These are phyloP conservation scores for Mucor plumbeus DNA, from an alignment of 371 early-diverging fungal species.

Conservation along the genomic window DNA sequence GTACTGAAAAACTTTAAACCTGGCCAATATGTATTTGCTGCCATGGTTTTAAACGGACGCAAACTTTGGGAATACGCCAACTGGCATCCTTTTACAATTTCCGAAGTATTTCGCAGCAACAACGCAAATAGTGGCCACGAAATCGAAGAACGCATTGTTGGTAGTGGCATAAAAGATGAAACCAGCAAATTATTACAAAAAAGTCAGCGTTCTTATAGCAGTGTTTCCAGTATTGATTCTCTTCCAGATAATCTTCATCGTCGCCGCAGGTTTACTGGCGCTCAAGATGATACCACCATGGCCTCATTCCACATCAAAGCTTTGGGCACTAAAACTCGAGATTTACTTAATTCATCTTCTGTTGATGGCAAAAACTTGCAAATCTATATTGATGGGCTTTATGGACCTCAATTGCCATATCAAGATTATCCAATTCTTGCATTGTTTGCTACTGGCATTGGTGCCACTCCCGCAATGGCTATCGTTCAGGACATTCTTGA, in stretches of 20 bases:
- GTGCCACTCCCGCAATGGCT: slow-evolving; percentile 50
- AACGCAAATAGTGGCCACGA: background rate
- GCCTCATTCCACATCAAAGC: slow-evolving; percentile 51
- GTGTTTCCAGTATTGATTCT: slow-evolving; percentile 17
- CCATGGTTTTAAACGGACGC: slow-evolving; percentile 32
- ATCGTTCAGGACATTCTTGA: slow-evolving; percentile 48
- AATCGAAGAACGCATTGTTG: slow-evolving; percentile 27
- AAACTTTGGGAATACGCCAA: slow-evolving; percentile 36
- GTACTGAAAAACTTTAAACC: slow-evolving; percentile 35
- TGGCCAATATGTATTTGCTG: slow-evolving; percentile 52
- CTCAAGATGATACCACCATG: slow-evolving; percentile 18
- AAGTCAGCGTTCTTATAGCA: background rate
- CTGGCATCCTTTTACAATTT: slow-evolving; percentile 55
- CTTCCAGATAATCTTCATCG: slow-evolving; percentile 20
- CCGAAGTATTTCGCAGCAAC: slow-evolving; percentile 37
- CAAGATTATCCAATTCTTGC: slow-evolving; percentile 46
- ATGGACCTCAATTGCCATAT: slow-evolving; percentile 46
- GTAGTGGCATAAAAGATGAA: background rate
- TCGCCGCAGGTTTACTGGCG: slow-evolving; percentile 28
- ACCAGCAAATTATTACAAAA: background rate
- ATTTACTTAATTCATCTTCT: slow-evolving; percentile 22
- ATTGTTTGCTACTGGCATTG: slow-evolving; percentile 48
- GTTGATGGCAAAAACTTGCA: slow-evolving; percentile 18
- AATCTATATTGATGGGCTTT: slow-evolving; percentile 49
- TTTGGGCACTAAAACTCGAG: slow-evolving; percentile 40